phyloP scores from a whole-genome alignment of 179 eudicot species.

The Drosera spatulata region DNA sequence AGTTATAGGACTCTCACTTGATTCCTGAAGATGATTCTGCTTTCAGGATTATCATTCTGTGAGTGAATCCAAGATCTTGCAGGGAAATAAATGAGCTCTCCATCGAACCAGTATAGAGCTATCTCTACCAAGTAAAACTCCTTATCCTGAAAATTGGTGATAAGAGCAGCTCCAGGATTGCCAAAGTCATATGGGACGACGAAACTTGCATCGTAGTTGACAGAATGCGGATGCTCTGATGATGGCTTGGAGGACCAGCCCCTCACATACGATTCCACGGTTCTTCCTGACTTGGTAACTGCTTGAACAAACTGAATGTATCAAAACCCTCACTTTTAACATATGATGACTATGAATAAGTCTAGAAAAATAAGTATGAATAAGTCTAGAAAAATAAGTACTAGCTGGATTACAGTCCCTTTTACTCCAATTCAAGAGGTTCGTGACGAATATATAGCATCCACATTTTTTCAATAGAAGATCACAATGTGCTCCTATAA shows the following conservation, averaged over 20 bases:
- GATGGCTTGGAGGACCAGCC: constrained; percentile 52
- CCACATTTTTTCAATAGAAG: no score
- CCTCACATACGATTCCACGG: constrained; percentile 40
- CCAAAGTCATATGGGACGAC: constrained; percentile 61
- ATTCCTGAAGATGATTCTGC: constrained; percentile 79
- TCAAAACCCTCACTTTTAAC: neutral
- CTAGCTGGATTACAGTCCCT: neutral
- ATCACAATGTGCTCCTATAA: no score
- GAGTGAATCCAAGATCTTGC: constrained; percentile 96
- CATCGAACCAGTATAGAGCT: constrained; percentile 47
- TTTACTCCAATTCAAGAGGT: neutral
- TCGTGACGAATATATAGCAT: neutral
- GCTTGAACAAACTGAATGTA: constrained; percentile 7
- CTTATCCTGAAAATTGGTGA: constrained; percentile 56
- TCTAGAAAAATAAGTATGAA: neutral
- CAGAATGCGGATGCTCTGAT: constrained; percentile 23
- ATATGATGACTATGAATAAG: neutral
- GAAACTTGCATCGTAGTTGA: constrained; percentile 47
- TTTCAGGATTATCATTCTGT: constrained; percentile 57
- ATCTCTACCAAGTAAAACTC: constrained; percentile 70
- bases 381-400: neutral
- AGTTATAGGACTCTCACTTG: constrained; percentile 25
- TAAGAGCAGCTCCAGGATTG: constrained; percentile 63
- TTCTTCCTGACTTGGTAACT: constrained; percentile 69
- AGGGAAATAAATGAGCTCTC: constrained; percentile 51